Conservation (phyloP, 2,329 filamentous ascomycete genomes). For the Hyphodiscus sp. region DNA sequence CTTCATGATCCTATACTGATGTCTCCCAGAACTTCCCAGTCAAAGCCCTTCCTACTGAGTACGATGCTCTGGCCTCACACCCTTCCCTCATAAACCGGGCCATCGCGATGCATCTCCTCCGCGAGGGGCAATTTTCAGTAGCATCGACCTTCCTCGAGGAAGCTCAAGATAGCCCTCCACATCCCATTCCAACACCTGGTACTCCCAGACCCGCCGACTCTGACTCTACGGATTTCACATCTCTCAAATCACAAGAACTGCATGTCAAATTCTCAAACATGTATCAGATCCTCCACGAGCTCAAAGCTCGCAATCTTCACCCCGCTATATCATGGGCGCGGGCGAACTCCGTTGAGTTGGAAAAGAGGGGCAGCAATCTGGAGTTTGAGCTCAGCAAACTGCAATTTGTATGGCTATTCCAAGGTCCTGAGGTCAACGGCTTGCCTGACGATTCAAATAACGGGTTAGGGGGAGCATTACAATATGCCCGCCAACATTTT, state of each 20-base stretch:
- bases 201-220: slow-evolving; percentile 29
- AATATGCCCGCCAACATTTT: slow-evolving; percentile 73
- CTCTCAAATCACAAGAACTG: slow-evolving; percentile 59
- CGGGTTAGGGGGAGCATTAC: slow-evolving; percentile 58
- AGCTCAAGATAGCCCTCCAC: slow-evolving; percentile 42
- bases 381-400: slow-evolving; percentile 91
- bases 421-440: slow-evolving; percentile 49
- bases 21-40: slow-evolving; percentile 26
- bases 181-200: slow-evolving; percentile 30
- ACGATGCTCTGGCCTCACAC: slow-evolving; percentile 72
- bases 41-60: slow-evolving; percentile 67
- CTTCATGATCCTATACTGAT: slow-evolving; percentile 5
- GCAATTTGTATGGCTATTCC: slow-evolving; percentile 85
- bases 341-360: slow-evolving; percentile 61
- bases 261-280: slow-evolving; percentile 79
- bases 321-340: slow-evolving; percentile 87
- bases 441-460: slow-evolving; percentile 48
- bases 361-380: slow-evolving; percentile 80
- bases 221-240: slow-evolving; percentile 39
- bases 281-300: slow-evolving; percentile 79
- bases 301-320: slow-evolving; percentile 66
- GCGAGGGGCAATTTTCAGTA: slow-evolving; percentile 88
- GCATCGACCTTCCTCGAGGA: slow-evolving; percentile 81
- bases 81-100: slow-evolving; percentile 80
- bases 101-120: slow-evolving; percentile 91